Percentiles rank a stretch among this genome's conserved stretches.
Evolutionary conservation across 306 rosid species (phyloP).

Genomic region (Rosa persica): DNA sequence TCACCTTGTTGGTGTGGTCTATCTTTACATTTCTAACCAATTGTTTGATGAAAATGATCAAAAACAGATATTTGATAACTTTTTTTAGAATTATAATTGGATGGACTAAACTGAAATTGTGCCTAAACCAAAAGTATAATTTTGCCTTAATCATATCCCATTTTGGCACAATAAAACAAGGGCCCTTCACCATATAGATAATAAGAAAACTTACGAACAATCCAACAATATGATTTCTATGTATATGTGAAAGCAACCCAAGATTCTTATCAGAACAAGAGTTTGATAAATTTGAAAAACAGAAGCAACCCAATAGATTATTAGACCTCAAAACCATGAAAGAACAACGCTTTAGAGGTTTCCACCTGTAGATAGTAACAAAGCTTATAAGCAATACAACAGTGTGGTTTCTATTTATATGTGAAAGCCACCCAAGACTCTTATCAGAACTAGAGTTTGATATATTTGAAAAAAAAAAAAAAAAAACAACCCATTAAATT

Average conservation of each 20-base stretch:
- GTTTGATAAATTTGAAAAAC: background rate
- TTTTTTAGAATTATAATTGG: background rate
- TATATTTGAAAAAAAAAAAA: background rate
- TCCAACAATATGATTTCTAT: background rate
- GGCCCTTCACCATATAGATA: background rate
- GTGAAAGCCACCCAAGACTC: background rate
- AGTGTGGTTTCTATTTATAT: background rate
- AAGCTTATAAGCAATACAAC: background rate
- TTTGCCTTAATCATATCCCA: background rate
- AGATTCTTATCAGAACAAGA: background rate
- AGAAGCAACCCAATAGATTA: background rate
- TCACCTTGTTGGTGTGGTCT: background rate
- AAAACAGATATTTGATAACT: background rate
- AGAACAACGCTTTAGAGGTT: slow-evolving; percentile 6
- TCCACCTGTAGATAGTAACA: slow-evolving; percentile 63
- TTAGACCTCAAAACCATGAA: slow-evolving; percentile 5
- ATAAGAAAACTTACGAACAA: background rate
- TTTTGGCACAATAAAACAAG: background rate
- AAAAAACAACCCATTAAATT: background rate
- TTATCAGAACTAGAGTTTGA: background rate
- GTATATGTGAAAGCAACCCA: background rate
- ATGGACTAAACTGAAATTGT: background rate
- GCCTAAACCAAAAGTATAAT: background rate
- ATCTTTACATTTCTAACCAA: background rate
- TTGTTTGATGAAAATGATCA: background rate